A percentile compares a stretch with the other conserved stretches of the same genome.
Conservation (phyloP, 148 eudicot species). For the Arctostaphylos glauca region DNA sequence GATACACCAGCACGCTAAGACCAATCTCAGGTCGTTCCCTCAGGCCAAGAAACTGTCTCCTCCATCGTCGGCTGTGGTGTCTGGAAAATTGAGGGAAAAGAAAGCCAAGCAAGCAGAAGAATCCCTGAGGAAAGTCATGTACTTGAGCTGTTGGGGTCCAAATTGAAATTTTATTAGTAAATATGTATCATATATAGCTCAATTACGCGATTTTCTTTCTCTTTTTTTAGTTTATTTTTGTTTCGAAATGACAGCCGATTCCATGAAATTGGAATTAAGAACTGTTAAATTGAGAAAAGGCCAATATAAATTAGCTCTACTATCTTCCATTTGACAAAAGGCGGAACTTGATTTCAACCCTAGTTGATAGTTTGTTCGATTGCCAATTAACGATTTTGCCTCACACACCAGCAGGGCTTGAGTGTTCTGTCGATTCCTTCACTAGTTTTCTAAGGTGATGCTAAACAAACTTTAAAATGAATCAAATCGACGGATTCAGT, state of each 20-base stretch:
- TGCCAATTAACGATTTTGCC: too few relatives aligned
- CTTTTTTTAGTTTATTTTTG: too few relatives aligned
- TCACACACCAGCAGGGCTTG: too few relatives aligned
- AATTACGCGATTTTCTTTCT: background rate
- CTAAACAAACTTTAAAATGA: too few relatives aligned
- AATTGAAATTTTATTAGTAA: background rate
- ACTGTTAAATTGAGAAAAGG: background rate
- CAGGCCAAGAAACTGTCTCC: conserved; percentile 17
- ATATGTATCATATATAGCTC: background rate
- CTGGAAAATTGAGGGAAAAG: background rate
- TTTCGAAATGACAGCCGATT: background rate
- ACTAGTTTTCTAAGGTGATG: too few relatives aligned
- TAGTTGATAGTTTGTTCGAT: too few relatives aligned
- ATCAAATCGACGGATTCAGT: too few relatives aligned
- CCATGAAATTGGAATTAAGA: background rate
- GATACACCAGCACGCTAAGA: conserved; percentile 27
- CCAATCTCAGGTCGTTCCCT: conserved; percentile 15
- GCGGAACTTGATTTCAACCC: too few relatives aligned
- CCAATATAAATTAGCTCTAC: too few relatives aligned
- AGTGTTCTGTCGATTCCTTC: too few relatives aligned
- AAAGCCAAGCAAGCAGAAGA: background rate
- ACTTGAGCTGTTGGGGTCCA: background rate
- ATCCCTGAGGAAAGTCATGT: background rate
- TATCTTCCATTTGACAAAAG: too few relatives aligned
- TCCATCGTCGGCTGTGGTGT: background rate